Evolutionary conservation across 2,329 filamentous ascomycete genomes (phyloP).

Genomic region (Scytalidium lignicola): DNA sequence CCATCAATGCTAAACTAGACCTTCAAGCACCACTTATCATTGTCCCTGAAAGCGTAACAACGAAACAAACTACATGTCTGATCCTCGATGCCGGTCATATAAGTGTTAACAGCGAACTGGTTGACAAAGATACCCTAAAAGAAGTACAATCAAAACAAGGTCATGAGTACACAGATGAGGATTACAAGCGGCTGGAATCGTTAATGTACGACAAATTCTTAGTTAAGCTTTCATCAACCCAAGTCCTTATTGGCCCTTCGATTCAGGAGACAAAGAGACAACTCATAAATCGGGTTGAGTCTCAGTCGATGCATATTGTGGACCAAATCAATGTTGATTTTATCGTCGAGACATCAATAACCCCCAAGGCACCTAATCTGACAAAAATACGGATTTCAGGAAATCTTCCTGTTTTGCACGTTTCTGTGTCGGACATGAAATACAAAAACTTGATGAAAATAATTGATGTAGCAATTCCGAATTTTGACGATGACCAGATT

Average conservation of each 20-base stretch:
- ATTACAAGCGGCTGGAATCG: constrained; percentile 81
- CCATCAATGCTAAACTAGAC: constrained; percentile 92
- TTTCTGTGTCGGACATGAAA: constrained; percentile 86
- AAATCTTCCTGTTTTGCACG: constrained; percentile 86
- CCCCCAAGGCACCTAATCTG: constrained; percentile 91
- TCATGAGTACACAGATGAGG: constrained; percentile 80
- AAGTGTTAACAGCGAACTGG: constrained; percentile 87
- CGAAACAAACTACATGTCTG: constrained; percentile 74
- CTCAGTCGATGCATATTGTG: constrained; percentile 78
- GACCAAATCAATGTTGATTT: constrained; percentile 98
- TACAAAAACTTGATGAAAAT: constrained; percentile 97
- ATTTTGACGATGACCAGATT: constrained; percentile 54
- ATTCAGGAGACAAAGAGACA: constrained; percentile 86
- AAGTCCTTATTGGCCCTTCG: constrained; percentile 90
- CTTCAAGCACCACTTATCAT: constrained; percentile 95
- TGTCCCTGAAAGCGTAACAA: constrained; percentile 85
- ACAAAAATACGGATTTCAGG: constrained; percentile 90
- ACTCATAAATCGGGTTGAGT: constrained; percentile 61
- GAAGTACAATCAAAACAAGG: constrained; percentile 89
- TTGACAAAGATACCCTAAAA: constrained; percentile 83
- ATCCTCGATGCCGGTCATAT: constrained; percentile 96
- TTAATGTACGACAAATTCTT: constrained; percentile 98
- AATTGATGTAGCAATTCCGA: constrained; percentile 91
- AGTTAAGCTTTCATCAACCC: constrained; percentile 88
- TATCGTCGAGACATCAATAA: constrained; percentile 88